Percentiles rank a stretch among this genome's conserved stretches.
phyloP scores from a whole-genome alignment of 345 rosid species.

The Dovyalis caffra region DNA sequence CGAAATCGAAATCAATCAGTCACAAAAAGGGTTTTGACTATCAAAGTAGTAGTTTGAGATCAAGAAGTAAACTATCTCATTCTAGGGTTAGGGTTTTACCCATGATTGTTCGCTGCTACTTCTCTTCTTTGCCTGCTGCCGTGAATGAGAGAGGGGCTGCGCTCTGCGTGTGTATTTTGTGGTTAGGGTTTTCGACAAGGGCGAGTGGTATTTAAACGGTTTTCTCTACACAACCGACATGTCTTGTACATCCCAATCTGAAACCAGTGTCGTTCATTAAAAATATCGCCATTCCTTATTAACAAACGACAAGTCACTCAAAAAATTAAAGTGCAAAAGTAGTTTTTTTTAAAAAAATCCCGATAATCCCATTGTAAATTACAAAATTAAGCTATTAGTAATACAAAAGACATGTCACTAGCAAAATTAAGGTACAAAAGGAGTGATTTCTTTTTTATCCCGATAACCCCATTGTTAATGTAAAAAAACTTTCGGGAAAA shows the following conservation, averaged over 20 bases:
- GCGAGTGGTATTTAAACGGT: background rate
- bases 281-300: background rate
- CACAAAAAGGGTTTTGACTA: background rate
- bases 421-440: too few species aligned
- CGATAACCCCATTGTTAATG: too few species aligned
- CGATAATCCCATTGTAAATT: background rate
- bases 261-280: background rate
- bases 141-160: background rate
- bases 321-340: background rate
- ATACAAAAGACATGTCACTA: too few species aligned
- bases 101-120: background rate
- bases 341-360: background rate
- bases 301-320: background rate
- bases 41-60: background rate
- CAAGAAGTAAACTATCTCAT: background rate
- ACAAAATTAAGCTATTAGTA: background rate
- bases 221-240: background rate
- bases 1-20: background rate
- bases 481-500: too few species aligned
- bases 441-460: too few species aligned
- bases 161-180: background rate
- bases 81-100: background rate
- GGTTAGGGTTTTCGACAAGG: background rate
- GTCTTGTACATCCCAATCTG: background rate
- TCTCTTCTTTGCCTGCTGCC: background rate